Base-by-base conservation (phyloP, 768 basidiomycete genomes). In the Hydnomerulius pinastri region DNA sequence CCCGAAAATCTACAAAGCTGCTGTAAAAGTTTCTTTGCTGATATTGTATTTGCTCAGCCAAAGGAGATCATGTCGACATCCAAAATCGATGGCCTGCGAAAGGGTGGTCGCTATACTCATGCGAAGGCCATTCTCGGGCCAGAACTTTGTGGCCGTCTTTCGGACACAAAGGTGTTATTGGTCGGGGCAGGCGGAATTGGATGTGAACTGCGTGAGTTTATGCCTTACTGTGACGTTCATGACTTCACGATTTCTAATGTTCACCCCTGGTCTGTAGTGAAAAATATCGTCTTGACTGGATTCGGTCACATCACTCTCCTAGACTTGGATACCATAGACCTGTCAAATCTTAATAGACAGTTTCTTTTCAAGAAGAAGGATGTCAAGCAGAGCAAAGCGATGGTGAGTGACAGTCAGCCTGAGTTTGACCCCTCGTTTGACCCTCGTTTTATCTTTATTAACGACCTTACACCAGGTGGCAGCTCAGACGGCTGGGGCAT, bases 121-220 rank as follows among this genome's bases (percentile, higher is more conserved):
- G 86, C 87, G 5, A 73, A 79, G 54, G 86, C 90, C 11, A 87
- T 98, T 49, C 77, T 98, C 4, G 94, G 94, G 6, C 70, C 80
- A 33, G 85, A 88, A 56, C 71, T 93, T 13, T 81, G 82, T 59
- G 65, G 71, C 20, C 77, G 78, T 49, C 74, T 92, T 4, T 73
- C 82, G 4, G 68, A 77, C 36, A 86, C 85, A 6, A 85, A 75
- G 51, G 86, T 97, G 21, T 74, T 99, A 54, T 76, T 98, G 23
- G 96, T 99, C 27, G 97, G 97, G 24, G 93, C 93, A 36, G 95
- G 95, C 38, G 96, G 96, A 0, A 98, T 98, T 63, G 97, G 97
- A 7, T 99, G 96, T 62, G 97, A 99, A 73, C 80, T 99, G 4
- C 67, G 94, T 94, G 67, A 59, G 84, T 77, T 28, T 36, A 36